Conservation (phyloP, 176 grass and related monocot species). For the Dendrocalamus sinicus region DNA sequence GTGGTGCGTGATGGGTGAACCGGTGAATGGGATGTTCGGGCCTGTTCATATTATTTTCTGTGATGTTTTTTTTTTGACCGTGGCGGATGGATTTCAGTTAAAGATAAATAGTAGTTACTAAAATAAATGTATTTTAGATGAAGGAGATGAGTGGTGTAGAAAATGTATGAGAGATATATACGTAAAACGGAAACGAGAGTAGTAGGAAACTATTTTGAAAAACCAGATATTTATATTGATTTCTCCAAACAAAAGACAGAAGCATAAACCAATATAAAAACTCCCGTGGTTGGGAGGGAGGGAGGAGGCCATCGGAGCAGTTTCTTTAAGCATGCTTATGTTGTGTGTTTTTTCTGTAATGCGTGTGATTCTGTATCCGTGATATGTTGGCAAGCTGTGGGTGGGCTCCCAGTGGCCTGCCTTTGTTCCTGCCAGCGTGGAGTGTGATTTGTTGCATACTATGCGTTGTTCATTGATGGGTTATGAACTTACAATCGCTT, state of each 20-base stretch:
- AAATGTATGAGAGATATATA: too few species aligned
- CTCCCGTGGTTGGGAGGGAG: background rate
- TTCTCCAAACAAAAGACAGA: too few species aligned
- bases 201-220: too few species aligned
- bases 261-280: too few species aligned
- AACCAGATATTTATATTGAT: too few species aligned
- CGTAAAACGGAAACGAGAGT: too few species aligned
- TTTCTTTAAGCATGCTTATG: slow-evolving; percentile 34
- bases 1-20: slow-evolving; percentile 17
- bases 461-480: slow-evolving; percentile 3
- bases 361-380: slow-evolving; percentile 29
- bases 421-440: slow-evolving; percentile 32
- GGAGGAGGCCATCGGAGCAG: background rate
- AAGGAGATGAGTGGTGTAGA: too few species aligned
- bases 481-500: background rate
- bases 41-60: too few species aligned
- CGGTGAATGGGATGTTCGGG: background rate
- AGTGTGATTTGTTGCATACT: slow-evolving; percentile 4
- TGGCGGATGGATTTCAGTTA: too few species aligned
- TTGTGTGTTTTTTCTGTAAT: background rate
- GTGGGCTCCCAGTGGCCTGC: background rate
- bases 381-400: slow-evolving; percentile 22
- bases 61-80: too few species aligned
- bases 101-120: too few species aligned
- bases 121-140: too few species aligned